Evolutionary conservation across 495 filamentous ascomycete genomes (phyloP), one percentile per base, ranked within the genome.

Genomic region (Penicillium verhagenii): DNA sequence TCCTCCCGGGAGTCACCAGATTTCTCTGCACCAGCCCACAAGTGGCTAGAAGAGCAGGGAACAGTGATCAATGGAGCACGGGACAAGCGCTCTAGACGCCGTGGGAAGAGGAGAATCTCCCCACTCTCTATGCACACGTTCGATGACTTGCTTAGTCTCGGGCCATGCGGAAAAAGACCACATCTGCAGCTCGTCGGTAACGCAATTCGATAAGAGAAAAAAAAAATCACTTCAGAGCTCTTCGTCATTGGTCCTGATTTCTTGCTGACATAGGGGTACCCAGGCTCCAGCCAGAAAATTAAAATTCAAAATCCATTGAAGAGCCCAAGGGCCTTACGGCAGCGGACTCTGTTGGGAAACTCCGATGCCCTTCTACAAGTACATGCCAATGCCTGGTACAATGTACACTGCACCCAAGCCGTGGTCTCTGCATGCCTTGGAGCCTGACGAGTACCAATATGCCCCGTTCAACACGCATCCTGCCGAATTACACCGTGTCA

Each of bases 1-100:
- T 54, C 28, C n/a, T 58, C 29, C 37, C 18, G n/a, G 42, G 20
- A 39, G 8, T 19, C 20, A 56, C 20, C 35, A 50, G 45, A 56
- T 56, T 24, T 11, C 40, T 50, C 54, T 50, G 24, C 45, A 44
- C 43, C 40, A 46, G 42, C 52, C 52, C 28, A 50, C 52, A 53
- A 61, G 26, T 58, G 52, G 55, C 50, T 25, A 43, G 31, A 43
- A 43, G 10, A 46, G 13, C 56, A 42, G 26, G 52, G 37, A 50
- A 52, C 16, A 7, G 53, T 23, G 25, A 57, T 43, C 20, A 51
- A 28, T 47, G 35, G 31, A 63, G 56, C 59, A 65, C 37, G 18
- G 26, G 43, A 61, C 69, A 75, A 72, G 69, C 70, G 72, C 70
- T 67, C 57, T 72, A 75, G 63, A 72, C 70, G 70, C 72, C 58